These are phyloP conservation scores for Ampelomyces quisqualis DNA, from an alignment of 2,329 filamentous ascomycete genomes.

Conservation along the genomic window DNA sequence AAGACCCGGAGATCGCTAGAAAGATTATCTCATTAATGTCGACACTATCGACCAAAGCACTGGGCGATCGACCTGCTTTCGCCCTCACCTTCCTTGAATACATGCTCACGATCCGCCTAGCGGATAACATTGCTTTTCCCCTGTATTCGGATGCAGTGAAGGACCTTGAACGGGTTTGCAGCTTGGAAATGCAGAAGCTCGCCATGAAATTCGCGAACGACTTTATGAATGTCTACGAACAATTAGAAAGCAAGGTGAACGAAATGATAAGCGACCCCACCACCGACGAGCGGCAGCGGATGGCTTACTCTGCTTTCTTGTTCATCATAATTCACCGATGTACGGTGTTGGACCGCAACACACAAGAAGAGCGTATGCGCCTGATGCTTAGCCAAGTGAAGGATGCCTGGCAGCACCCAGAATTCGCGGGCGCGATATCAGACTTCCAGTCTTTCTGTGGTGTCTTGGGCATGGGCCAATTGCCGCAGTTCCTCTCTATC, in stretches of 20 bases:
- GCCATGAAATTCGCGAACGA: conserved; percentile 90
- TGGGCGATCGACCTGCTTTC: conserved; percentile 75
- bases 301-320: conserved; percentile 85
- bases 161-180: conserved; percentile 80
- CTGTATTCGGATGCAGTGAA: conserved; percentile 86
- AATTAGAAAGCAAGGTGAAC: conserved; percentile 79
- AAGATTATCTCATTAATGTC: conserved; percentile 79
- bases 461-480: conserved; percentile 74
- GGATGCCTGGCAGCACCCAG: conserved; percentile 72
- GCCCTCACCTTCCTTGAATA: conserved; percentile 90
- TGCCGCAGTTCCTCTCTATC: conserved; percentile 74
- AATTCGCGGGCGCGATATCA: conserved; percentile 67
- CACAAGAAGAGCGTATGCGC: conserved; percentile 70
- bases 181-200: conserved; percentile 83
- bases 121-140: conserved; percentile 67
- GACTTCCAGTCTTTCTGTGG: conserved; percentile 78
- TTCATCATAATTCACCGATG: conserved; percentile 94
- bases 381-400: conserved; percentile 82
- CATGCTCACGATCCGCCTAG: conserved; percentile 80
- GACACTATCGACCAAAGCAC: conserved; percentile 77
- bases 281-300: conserved; percentile 77
- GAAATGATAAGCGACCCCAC: conserved; percentile 73
- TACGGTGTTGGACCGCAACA: conserved; percentile 67
- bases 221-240: conserved; percentile 81
- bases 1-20: conserved; percentile 83